Evolutionary conservation across 441 rosid species (phyloP).

Genomic region (Pelargonium australe): DNA sequence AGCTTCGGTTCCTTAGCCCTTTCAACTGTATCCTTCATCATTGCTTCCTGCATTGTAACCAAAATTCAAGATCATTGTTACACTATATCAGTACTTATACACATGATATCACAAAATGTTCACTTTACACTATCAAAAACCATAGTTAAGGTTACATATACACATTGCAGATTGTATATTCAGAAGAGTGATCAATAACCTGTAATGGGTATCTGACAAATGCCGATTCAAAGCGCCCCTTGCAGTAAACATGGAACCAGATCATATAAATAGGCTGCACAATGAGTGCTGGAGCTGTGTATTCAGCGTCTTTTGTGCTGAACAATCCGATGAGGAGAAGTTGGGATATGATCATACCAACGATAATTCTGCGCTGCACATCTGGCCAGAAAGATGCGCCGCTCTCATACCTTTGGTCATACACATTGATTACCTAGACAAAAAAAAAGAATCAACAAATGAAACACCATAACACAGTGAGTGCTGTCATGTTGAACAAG

Average conservation of each 20-base stretch:
- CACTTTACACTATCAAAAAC: too few relatives aligned
- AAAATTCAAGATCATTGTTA: background rate
- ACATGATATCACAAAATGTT: too few relatives aligned
- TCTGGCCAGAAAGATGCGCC: slow-evolving; percentile 92
- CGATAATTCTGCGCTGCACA: slow-evolving; percentile 67
- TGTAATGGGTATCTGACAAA: slow-evolving; percentile 63
- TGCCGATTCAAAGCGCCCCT: slow-evolving; percentile 80
- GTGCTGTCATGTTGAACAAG: too few relatives aligned
- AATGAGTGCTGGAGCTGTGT: slow-evolving; percentile 66
- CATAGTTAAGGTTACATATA: too few relatives aligned
- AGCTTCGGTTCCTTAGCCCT: slow-evolving; percentile 64
- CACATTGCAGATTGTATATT: too few relatives aligned
- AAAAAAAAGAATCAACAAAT: too few relatives aligned
- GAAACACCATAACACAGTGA: too few relatives aligned
- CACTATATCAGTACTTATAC: too few relatives aligned
- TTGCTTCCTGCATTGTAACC: slow-evolving; percentile 64
- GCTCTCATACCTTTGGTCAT: slow-evolving; percentile 84
- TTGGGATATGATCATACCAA: slow-evolving; percentile 69
- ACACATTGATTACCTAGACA: slow-evolving; percentile 76
- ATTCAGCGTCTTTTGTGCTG: slow-evolving; percentile 59
- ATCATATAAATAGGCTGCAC: slow-evolving; percentile 67
- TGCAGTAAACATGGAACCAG: slow-evolving; percentile 60
- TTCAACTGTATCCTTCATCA: slow-evolving; percentile 89
- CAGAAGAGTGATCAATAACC: slow-evolving; percentile 30
- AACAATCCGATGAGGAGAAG: slow-evolving; percentile 67